Conservation (phyloP, 1,284 basidiomycete species). For the Ceratobasidium theobromae region DNA sequence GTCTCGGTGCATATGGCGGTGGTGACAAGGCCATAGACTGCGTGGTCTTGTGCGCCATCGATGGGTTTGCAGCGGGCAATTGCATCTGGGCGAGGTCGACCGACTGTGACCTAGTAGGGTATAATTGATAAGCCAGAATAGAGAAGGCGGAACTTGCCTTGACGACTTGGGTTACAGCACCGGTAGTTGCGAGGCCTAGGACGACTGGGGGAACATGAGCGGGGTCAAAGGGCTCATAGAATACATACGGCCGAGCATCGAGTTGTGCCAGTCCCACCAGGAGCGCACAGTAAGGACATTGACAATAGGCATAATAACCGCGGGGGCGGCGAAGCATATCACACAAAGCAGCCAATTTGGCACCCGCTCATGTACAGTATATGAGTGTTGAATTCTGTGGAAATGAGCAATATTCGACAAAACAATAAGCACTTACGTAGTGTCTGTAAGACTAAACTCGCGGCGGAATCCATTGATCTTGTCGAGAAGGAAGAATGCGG, state of each 20-base stretch:
- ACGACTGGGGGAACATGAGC: constrained; percentile 54
- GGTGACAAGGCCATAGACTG: constrained; percentile 71
- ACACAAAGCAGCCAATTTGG: constrained; percentile 67
- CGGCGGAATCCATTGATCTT: constrained; percentile 78
- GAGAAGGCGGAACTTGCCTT: constrained; percentile 55
- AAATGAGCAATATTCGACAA: background rate
- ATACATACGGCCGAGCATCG: constrained; percentile 69
- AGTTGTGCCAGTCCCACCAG: constrained; percentile 87
- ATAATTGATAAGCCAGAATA: no score
- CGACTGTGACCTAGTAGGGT: constrained; percentile 55
- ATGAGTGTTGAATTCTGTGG: constrained; percentile 55
- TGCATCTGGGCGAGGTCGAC: constrained; percentile 81
- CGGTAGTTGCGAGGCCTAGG: constrained; percentile 72
- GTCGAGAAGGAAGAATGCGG: constrained; percentile 67
- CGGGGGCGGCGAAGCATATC: constrained; percentile 68
- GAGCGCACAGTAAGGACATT: constrained; percentile 71
- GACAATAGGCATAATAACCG: constrained; percentile 66
- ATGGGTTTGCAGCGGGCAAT: constrained; percentile 81
- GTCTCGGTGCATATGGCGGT: constrained; percentile 78
- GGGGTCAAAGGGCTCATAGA: constrained; percentile 35
- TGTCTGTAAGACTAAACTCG: constrained; percentile 80
- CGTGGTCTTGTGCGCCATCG: constrained; percentile 60
- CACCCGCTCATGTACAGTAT: constrained; percentile 80
- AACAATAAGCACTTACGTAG: constrained; percentile 54
- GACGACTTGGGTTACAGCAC: constrained; percentile 78